Base-by-base conservation (phyloP, 352 stramenopile genomes). In the Pythium folliculosum region DNA sequence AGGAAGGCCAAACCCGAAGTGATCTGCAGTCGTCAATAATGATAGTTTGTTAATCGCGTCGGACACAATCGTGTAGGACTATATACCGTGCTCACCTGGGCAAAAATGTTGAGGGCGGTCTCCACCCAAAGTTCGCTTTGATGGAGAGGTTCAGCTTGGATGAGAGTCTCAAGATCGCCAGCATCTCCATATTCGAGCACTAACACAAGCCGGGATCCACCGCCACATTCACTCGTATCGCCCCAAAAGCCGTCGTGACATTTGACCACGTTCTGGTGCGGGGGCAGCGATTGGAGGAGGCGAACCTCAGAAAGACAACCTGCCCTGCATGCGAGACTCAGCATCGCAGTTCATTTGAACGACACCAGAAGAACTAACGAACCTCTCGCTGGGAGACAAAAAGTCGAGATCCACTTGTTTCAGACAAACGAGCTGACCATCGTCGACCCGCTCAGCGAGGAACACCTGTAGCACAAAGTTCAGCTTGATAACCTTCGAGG, bases 1-100 rank as follows among this genome's bases (percentile, higher is more conserved):
- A 96, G 60, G 63, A 89, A 86, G 8, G 83, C 67, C 13, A 99
- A 87, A 2, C 95, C 97, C 12, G 92, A 68, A 19, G 84, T 84
- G 43, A 99, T 95, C 63, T 88, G 40, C 44, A 44, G 22, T 44
- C 17, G 23, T 58, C 57, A 32, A 53, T 19, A 32, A 47, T 2
- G 54, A 47, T 19, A 47, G n/a, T n/a, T 47, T 19, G 4, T 19
- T 2, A n/a, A 47, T n/a, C 27, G 5, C 27, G 27, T 32, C 30
- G 5, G 25, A 12, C 27, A 21, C 9, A 47, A n/a, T n/a, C n/a
- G n/a, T n/a, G 13, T n/a, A 47, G 5, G 12, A 23, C 35, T 32
- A 35, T 19, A 52, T 7, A 7, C 21, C 12, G 5, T 3, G 37
- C 25, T 22, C 59, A 75, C 69, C 72, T 88, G 77, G 1, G 63